Base-by-base conservation (phyloP, 2,329 filamentous ascomycete genomes). In the Colletotrichum costaricense region DNA sequence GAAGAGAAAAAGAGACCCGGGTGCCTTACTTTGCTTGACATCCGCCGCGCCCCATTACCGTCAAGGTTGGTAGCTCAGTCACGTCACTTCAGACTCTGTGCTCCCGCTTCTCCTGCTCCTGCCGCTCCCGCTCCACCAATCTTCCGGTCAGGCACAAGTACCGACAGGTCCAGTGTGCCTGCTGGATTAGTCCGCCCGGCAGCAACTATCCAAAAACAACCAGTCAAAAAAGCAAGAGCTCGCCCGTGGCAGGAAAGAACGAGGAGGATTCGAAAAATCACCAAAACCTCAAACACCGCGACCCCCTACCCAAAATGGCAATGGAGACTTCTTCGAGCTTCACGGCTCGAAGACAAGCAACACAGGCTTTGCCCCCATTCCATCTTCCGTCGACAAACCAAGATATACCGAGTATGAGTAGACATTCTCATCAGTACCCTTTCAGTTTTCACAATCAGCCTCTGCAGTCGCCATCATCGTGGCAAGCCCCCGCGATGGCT, bases 261-360 rank as follows among this genome's bases (percentile, higher is more conserved):
- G 12, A 33, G 33, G 19, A 56, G 42, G 42, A 49, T 49, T 49
- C 42, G 42, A 49, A 49, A 46, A 49, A 49, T 49, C 42, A 49
- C 42, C 42, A 49, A 49, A 26, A 38, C 35, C n/a, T 28, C 46
- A 63, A 14, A 19, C 26, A 49, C 38, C 26, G 14, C 60, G 28
- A 71, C 24, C 33, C 46, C 49, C 28, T 5, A 57, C 58, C 52
- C 69, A 42, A 19, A n/a, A 73, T 71, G 71, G 67, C 71, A 11
- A 73, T 74, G 65, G 73, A 73, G 35, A 74, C 73, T 35, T 63
- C 89, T 78, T 87, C 88, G 80, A 93, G 92, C 84, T 91, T 95
- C 81, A 90, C 92, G 77, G 88, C 92, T 81, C 90, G 93, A 79
- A 90, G 93, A 82, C 90, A 91, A 79, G 92, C 92, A 79, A 91